Base-by-base conservation (phyloP, 805 yeast genomes). In the Yamadazyma nakazawae region DNA sequence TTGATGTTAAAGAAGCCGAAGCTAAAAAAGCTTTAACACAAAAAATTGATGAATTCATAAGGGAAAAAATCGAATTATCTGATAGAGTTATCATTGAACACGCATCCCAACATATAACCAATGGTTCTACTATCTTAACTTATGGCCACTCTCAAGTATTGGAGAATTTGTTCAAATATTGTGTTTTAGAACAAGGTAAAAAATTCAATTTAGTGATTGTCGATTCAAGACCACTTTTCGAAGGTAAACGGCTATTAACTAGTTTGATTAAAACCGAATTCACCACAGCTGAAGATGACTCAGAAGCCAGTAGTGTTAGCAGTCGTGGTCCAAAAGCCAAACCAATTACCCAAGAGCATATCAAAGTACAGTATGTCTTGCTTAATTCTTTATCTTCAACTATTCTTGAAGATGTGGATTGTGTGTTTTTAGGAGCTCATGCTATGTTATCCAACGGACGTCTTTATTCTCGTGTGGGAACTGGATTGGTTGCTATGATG, bases 391-490 rank as follows among this genome's bases (percentile, higher is more conserved):
- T 94, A 42, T 80, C 91, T 3, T 64, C 74, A 3, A 82, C 94
- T 21, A 82, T 89, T 9, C 76, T 94, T 57, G 86, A 84, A 55
- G 90, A 88, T 63, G 92, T 94, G 30, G 94, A 94, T 56, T 85
- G 86, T 54, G 96, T 94, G 6, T 85, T 94, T 64, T 72, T 94
- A 31, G 99, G 99, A 13, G 98, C 98, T 0, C 98, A 94, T 62
- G 95, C 97, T 28, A 90, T 94, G 88, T 76, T 94, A 47, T 89
- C 97, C 8, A 94, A 94, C 61, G 99, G 99, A 1, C 80, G 90
- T 62, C 75, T 94, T 47, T 90, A 88, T 61, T 87, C 97, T 1
- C 80, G 99, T 51, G 97, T 89, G 14, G 99, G 99, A 18, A 85
- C 97, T 7, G 96, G 97, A 0, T 72, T 91, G 67, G 80, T 94